Conservation (phyloP, 2,329 filamentous ascomycete species). For the Claviceps capensis region DNA sequence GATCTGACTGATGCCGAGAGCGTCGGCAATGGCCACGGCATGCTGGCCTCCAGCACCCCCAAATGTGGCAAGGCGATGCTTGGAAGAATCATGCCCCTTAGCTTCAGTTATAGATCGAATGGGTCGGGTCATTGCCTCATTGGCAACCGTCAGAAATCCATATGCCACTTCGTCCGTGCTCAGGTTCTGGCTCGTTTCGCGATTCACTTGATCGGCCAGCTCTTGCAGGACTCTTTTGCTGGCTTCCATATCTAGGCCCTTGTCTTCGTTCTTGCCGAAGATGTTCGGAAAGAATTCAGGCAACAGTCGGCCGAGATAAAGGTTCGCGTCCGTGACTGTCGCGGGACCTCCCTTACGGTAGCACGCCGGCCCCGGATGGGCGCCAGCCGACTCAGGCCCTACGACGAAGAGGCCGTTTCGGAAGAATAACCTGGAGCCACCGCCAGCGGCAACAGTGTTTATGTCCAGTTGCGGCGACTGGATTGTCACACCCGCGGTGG, state of each 20-base stretch:
- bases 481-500: conserved; percentile 64
- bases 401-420: conserved; percentile 61
- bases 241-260: conserved; percentile 25
- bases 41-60: conserved; percentile 30
- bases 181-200: conserved; percentile 12
- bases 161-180: conserved; percentile 22
- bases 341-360: conserved; percentile 60
- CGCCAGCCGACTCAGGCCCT: conserved; percentile 56
- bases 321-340: conserved; percentile 59
- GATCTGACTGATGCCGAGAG: conserved; percentile 28
- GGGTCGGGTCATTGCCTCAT: conserved; percentile 22
- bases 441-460: conserved; percentile 66
- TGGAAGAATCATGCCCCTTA: conserved; percentile 20
- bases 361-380: conserved; percentile 58
- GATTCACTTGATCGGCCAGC: conserved; percentile 28
- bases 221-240: conserved; percentile 26
- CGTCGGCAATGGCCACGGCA: conserved; percentile 27
- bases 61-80: conserved; percentile 23
- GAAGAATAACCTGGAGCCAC: conserved; percentile 57
- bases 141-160: conserved; percentile 23
- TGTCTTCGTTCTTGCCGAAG: conserved; percentile 11
- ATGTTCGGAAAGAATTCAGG: conserved; percentile 61
- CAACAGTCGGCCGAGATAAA: conserved; percentile 46
- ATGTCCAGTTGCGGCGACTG: conserved; percentile 71
- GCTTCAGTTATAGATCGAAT: conserved; percentile 23